Conservation (phyloP, 768 basidiomycete species). For the Pisolithus tinctorius region DNA sequence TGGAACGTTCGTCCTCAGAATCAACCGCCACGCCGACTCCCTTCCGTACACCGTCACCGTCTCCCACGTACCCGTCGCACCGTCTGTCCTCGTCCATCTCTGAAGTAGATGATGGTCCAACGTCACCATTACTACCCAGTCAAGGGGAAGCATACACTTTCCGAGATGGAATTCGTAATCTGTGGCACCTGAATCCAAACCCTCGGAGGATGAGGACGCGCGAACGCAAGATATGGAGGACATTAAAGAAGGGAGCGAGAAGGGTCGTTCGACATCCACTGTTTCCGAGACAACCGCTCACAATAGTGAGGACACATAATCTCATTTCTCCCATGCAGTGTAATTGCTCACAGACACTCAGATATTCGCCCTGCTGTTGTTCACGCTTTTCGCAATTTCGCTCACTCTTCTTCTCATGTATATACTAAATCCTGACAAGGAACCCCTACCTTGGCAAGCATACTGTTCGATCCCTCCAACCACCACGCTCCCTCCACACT, state of each 20-base stretch:
- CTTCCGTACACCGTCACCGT: slow-evolving; percentile 60
- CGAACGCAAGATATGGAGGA: slow-evolving; percentile 40
- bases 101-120: slow-evolving; percentile 58
- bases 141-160: slow-evolving; percentile 24
- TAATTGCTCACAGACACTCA: slow-evolving; percentile 26
- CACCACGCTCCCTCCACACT: slow-evolving; percentile 37
- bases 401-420: slow-evolving; percentile 87
- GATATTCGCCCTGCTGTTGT: slow-evolving; percentile 67
- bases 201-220: slow-evolving; percentile 48
- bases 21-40: slow-evolving; percentile 45
- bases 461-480: slow-evolving; percentile 74
- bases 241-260: slow-evolving; percentile 48
- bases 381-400: slow-evolving; percentile 75
- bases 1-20: slow-evolving; percentile 19
- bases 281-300: slow-evolving; percentile 74
- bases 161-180: slow-evolving; percentile 43
- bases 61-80: slow-evolving; percentile 44
- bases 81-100: slow-evolving; percentile 49
- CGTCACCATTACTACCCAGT: slow-evolving; percentile 36
- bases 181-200: slow-evolving; percentile 42
- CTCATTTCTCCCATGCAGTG: not conserved
- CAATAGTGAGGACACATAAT: slow-evolving; percentile 51
- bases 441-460: slow-evolving; percentile 87
- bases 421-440: slow-evolving; percentile 93
- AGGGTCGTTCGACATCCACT: slow-evolving; percentile 62